These are phyloP conservation scores for rapeseed (Brassica napus) DNA, from an alignment of 345 rosid genomes.

Conservation along the genomic window DNA sequence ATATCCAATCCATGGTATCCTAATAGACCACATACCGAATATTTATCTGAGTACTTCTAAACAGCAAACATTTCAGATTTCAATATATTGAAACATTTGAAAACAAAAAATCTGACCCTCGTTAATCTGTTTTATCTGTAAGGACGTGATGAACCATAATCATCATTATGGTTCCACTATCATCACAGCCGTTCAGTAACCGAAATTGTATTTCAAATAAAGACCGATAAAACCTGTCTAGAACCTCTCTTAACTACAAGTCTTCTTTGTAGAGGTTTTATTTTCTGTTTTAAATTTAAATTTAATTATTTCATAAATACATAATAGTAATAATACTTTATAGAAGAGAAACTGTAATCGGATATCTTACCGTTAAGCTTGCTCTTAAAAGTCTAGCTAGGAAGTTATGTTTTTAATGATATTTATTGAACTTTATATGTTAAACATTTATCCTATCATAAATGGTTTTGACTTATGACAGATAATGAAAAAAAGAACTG, in stretches of 20 bases:
- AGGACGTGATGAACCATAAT: background rate
- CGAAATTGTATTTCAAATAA: background rate
- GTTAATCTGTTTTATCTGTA: background rate
- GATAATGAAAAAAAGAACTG: background rate
- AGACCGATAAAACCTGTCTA: too few species aligned
- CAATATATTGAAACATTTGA: background rate
- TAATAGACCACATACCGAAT: background rate
- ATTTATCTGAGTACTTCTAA: too few species aligned
- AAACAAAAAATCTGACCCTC: background rate
- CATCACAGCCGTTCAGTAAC: background rate
- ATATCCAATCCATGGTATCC: background rate
- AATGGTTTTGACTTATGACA: conserved; percentile 1
- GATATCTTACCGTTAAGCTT: background rate
- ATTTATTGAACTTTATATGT: background rate
- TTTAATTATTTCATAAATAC: too few species aligned
- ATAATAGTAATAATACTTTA: too few species aligned
- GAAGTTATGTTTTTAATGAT: background rate
- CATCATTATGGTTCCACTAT: too few species aligned
- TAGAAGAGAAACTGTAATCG: too few species aligned
- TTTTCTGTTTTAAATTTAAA: too few species aligned
- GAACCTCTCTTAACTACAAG: too few species aligned
- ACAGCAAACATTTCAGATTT: background rate
- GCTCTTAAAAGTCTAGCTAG: background rate
- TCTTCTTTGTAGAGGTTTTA: too few species aligned
- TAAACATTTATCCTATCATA: background rate